Evolutionary conservation across 306 rosid species (phyloP), one percentile per base, ranked within the genome.

Genomic region (Trichosanthes truncata): DNA sequence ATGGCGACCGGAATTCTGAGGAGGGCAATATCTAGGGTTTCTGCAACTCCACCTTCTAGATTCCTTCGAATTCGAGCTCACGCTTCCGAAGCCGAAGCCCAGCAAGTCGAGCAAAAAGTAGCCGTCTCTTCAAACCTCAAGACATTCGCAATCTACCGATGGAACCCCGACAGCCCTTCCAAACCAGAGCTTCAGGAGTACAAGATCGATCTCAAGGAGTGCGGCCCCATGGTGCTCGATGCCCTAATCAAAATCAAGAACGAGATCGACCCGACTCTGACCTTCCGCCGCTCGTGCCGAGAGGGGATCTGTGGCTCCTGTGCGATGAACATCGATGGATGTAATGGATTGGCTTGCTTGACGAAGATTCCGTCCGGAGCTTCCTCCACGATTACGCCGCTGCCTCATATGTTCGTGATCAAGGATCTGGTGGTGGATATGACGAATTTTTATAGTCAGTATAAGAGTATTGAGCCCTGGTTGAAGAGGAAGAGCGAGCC

Each of bases 391-490:
- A 46, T 96, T 31, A 93, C 98, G 46, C 97, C 98, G 52, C 55
- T 96, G 84, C 99, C 98, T 53, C 99, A 96, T 63, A 93, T 96
- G 99, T 96, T 84, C 53, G 98, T 96, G 82, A 84, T 96, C 0
- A 96, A 96, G 91, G 99, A 96, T 78, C 78, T 96, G 78, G 92
- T 96, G 33, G 99, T 96, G 78, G 98, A 96, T 41, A 93, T 96
- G 99, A 96, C 99, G 0, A 96, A 96, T 74, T 96, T 96, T 74
- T 96, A 96, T 55, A 91, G 87, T 41, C 99, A 96, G 91, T 93
- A 96, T n/a, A 96, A 93, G 94, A 96, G 99, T 66, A 96, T 93
- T 4, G 99, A 93, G 69, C 99, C 99, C 9, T 96, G 99, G 99
- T 82, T 96, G 84, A 96, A 96, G 90, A 71, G 99, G 88, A 96